Conservation (phyloP, 1,139 yeast species). For the Saccharomycopsis crataegensis region DNA sequence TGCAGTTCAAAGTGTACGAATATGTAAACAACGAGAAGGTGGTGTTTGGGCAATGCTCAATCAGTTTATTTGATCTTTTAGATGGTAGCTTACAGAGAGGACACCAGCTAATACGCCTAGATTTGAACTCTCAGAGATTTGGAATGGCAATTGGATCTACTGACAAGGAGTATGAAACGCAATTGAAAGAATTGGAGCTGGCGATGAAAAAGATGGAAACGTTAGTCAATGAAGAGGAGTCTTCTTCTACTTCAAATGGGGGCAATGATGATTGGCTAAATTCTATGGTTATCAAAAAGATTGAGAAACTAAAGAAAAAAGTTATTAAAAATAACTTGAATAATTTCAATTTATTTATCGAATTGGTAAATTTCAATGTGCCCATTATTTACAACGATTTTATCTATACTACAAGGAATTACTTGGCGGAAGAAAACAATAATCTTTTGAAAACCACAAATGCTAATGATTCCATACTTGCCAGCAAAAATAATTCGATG, state of each 20-base stretch:
- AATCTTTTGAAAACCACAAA: neutral
- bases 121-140: slow-evolving; percentile 28
- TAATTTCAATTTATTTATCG: slow-evolving; percentile 50
- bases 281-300: slow-evolving; percentile 50
- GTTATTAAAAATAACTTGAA: slow-evolving; percentile 25
- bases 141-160: slow-evolving; percentile 26
- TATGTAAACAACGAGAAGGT: slow-evolving; percentile 43
- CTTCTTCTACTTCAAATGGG: neutral
- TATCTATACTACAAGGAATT: slow-evolving; percentile 31
- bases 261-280: slow-evolving; percentile 71
- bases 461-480: slow-evolving; percentile 23
- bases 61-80: slow-evolving; percentile 48
- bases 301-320: slow-evolving; percentile 38
- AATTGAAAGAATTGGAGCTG: slow-evolving; percentile 40
- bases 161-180: slow-evolving; percentile 28
- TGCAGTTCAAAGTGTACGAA: slow-evolving; percentile 63
- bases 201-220: slow-evolving; percentile 53
- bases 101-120: slow-evolving; percentile 42
- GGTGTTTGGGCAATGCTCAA: slow-evolving; percentile 52
- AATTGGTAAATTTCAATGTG: slow-evolving; percentile 67
- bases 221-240: neutral
- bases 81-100: slow-evolving; percentile 50
- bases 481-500: slow-evolving; percentile 13
- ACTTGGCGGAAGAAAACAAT: slow-evolving; percentile 18
- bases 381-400: slow-evolving; percentile 76